A percentile compares a stretch with the other conserved stretches of the same genome.
These are phyloP conservation scores for Afroboletus lepidellus DNA, from an alignment of 1,284 basidiomycete species.

Conservation along the genomic window DNA sequence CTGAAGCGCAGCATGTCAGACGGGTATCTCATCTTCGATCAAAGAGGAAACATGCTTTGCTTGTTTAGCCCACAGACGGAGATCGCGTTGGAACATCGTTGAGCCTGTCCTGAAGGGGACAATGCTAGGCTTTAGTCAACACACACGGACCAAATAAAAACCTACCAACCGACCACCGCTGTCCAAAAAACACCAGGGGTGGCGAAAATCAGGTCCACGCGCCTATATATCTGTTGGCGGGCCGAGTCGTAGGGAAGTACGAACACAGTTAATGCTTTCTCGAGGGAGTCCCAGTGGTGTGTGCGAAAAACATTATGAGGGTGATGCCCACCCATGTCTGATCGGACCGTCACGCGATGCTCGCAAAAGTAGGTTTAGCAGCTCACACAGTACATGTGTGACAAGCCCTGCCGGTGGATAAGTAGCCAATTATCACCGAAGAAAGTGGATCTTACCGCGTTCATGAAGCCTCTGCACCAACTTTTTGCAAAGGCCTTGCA, in stretches of 20 bases:
- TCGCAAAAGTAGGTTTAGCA: neutral
- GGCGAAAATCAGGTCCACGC: slow-evolving; percentile 76
- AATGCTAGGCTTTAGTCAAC: neutral
- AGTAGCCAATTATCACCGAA: neutral
- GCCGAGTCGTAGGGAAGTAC: slow-evolving; percentile 43
- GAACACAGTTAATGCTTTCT: slow-evolving; percentile 72
- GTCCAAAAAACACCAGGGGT: slow-evolving; percentile 71
- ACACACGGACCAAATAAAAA: slow-evolving; percentile 1
- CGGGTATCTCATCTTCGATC: neutral
- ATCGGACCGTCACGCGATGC: slow-evolving; percentile 18
- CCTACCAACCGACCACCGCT: slow-evolving; percentile 75
- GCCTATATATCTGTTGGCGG: slow-evolving; percentile 45
- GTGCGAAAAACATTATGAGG: slow-evolving; percentile 52
- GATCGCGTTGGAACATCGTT: slow-evolving; percentile 78
- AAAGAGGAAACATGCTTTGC: slow-evolving; percentile 42
- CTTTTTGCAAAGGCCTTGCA: slow-evolving; percentile 50
- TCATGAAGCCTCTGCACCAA: slow-evolving; percentile 54
- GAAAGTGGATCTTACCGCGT: slow-evolving; percentile 39
- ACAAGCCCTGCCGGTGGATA: slow-evolving; percentile 47
- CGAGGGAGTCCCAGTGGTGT: slow-evolving; percentile 61
- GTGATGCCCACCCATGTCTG: slow-evolving; percentile 59
- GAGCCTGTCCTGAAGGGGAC: slow-evolving; percentile 68
- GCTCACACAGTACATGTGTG: slow-evolving; percentile 67
- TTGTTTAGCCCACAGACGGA: slow-evolving; percentile 68
- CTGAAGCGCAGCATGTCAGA: slow-evolving; percentile 37